phyloP scores from a whole-genome alignment of 1,139 yeast genomes.

The Blastobotrys arbuscula region DNA sequence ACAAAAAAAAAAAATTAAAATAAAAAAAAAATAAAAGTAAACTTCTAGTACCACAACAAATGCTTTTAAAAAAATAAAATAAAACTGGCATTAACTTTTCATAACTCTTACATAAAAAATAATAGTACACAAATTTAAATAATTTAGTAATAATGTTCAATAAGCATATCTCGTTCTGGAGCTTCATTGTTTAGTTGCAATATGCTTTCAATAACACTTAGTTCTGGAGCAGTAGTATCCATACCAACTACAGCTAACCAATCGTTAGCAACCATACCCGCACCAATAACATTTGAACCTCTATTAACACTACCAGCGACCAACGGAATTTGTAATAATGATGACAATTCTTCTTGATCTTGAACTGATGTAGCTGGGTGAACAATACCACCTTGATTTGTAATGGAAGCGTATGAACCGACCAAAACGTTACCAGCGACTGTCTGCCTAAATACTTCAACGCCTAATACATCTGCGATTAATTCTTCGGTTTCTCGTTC shows the following conservation, averaged over 20 bases:
- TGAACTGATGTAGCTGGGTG: conserved; percentile 97
- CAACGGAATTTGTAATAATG: conserved; percentile 91
- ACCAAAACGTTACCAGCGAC: conserved; percentile 97
- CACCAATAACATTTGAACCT: conserved; percentile 96
- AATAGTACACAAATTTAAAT: not conserved
- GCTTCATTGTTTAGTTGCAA: conserved; percentile 46
- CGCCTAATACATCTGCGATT: conserved; percentile 98
- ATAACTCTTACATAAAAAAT: not conserved
- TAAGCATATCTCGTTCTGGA: conserved; percentile 38
- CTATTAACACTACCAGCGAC: conserved; percentile 99
- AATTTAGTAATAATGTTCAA: conserved; percentile 36
- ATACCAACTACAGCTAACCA: conserved; percentile 96
- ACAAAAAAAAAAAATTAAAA: not conserved
- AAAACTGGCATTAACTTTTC: not conserved
- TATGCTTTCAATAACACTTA: conserved; percentile 93
- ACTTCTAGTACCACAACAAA: not conserved
- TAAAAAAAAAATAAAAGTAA: too few species aligned
- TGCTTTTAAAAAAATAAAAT: not conserved
- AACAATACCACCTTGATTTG: conserved; percentile 97
- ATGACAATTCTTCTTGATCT: conserved; percentile 96
- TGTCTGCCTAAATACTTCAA: conserved; percentile 98
- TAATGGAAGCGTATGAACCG: conserved; percentile 90
- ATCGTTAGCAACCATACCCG: conserved; percentile 97
- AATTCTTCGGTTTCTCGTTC: conserved; percentile 99
- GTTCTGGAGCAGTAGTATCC: conserved; percentile 98